Evolutionary conservation across 371 early-diverging fungal genomes (phyloP), one percentile per base, ranked within the genome.

Genomic region (Mucor saturninus): DNA sequence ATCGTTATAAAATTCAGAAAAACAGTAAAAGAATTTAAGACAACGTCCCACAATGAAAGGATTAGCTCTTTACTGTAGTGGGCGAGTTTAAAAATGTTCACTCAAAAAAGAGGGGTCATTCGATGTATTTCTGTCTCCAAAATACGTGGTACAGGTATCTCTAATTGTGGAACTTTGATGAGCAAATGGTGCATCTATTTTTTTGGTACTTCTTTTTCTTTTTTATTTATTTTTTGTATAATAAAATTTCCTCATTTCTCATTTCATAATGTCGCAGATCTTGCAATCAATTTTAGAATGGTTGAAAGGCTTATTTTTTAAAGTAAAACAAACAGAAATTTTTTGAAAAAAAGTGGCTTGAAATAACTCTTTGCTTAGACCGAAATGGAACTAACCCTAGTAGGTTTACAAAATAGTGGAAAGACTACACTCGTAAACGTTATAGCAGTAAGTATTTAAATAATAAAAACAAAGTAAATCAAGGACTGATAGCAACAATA

Each of bases 391-490:
- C 80, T 98, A 65, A 98, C 99, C 15, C 83, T 98, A 51, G 96
- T 98, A 59, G 99, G 99, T 39, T 84, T 98, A 57, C 98, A 98
- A 80, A 95, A 97, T 77, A 94, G 95, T 62, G 99, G 99, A 57
- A 98, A 98, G 74, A 98, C 98, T 4, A 98, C 98, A 4, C 88
- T 98, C 8, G 97, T 98, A 5, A 97, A 97, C 72, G 97, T 97
- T 37, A 93, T 98, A 67, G 97, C 97, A 38, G 96, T 95, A 88
- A 72, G 91, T 21, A 21, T 21, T 21, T 85, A 3, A 3, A 38
- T 15, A 15, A 40, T 40, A 61, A 46, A 46, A 46, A 5, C 8
- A 46, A 46, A 4, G 8, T 0, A 26, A 46, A 46, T 28, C 21
- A 46, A 46, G n/a, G 13, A 28, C 10, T 11, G 6, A 28, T 50